phyloP scores from a whole-genome alignment of 371 early-diverging fungal species.

The Mortierella sp. region DNA sequence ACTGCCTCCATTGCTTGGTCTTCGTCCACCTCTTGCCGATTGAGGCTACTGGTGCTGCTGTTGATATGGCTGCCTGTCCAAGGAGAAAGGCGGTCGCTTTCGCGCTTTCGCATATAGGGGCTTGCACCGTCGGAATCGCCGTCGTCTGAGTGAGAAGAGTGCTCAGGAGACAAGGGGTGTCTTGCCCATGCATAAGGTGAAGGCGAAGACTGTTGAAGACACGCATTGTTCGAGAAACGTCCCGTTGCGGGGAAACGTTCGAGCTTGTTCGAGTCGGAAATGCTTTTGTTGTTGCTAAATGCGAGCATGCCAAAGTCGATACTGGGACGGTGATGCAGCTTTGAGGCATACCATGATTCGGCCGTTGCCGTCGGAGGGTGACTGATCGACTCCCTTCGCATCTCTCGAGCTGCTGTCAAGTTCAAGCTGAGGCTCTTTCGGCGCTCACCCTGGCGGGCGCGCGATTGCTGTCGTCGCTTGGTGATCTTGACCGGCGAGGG shows the following conservation, averaged over 20 bases:
- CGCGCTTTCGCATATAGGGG: neutral
- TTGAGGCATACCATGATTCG: slow-evolving; percentile 48
- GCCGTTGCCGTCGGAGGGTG: neutral
- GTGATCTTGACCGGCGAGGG: slow-evolving; percentile 30
- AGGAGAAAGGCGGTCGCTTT: too few species aligned
- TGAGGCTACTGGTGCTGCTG: slow-evolving; percentile 1
- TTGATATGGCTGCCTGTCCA: neutral
- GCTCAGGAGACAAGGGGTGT: slow-evolving; percentile 43
- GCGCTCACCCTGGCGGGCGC: slow-evolving; percentile 2
- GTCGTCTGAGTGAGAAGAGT: slow-evolving; percentile 41
- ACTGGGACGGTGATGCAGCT: slow-evolving; percentile 46
- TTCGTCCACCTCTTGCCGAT: neutral
- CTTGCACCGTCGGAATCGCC: slow-evolving; percentile 39
- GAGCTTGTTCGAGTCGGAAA: too few species aligned
- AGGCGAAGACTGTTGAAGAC: too few species aligned
- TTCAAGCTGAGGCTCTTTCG: slow-evolving; percentile 19
- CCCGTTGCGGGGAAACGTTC: too few species aligned
- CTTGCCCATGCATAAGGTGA: slow-evolving; percentile 12
- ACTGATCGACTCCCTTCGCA: neutral
- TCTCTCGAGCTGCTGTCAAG: neutral
- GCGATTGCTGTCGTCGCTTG: neutral
- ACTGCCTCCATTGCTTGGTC: neutral
- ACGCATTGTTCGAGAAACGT: too few species aligned
- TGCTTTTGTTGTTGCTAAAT: too few species aligned
- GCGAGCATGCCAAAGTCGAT: slow-evolving; percentile 31